phyloP scores from a whole-genome alignment of 352 stramenopile species.

The Phytopythium montanum region DNA sequence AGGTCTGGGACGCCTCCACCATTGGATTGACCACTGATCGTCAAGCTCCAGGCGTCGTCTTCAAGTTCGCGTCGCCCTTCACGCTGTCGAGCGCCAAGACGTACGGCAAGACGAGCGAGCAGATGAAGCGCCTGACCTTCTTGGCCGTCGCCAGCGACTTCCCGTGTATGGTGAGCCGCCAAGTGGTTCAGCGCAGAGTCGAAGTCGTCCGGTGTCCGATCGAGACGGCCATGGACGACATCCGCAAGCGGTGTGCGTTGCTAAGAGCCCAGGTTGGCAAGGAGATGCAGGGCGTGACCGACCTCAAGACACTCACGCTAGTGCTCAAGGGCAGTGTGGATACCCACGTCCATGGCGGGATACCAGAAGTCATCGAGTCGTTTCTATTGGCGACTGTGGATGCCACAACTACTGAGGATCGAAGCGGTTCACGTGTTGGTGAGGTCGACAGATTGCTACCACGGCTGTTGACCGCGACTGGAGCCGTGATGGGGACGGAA shows the following conservation, averaged over 20 bases:
- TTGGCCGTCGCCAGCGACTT: conserved; percentile 41
- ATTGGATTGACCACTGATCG: not conserved
- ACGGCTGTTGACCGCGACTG: conserved; percentile 27
- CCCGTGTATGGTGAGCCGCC: conserved; percentile 45
- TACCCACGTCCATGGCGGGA: conserved; percentile 70
- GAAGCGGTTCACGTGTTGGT: not conserved
- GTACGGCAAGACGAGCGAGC: conserved; percentile 63
- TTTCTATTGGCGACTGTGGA: conserved; percentile 29
- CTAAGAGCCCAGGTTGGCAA: conserved; percentile 58
- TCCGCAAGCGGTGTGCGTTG: conserved; percentile 53
- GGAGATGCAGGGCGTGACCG: conserved; percentile 32
- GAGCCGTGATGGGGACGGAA: conserved; percentile 24
- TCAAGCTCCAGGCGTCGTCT: conserved; percentile 12
- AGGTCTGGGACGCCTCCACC: not conserved
- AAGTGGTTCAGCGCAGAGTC: conserved; percentile 28
- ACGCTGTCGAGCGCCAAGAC: conserved; percentile 25
- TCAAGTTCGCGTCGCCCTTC: conserved; percentile 57
- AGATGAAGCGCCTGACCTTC: conserved; percentile 67
- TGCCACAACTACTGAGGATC: not conserved
- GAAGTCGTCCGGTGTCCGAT: conserved; percentile 63
- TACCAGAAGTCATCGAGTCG: conserved; percentile 67
- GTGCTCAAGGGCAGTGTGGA: conserved; percentile 81
- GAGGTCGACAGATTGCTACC: not conserved
- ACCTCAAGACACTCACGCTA: conserved; percentile 73
- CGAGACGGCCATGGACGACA: conserved; percentile 76